Conservation (phyloP, 83 land plant genomes). For the Thuja plicata region DNA sequence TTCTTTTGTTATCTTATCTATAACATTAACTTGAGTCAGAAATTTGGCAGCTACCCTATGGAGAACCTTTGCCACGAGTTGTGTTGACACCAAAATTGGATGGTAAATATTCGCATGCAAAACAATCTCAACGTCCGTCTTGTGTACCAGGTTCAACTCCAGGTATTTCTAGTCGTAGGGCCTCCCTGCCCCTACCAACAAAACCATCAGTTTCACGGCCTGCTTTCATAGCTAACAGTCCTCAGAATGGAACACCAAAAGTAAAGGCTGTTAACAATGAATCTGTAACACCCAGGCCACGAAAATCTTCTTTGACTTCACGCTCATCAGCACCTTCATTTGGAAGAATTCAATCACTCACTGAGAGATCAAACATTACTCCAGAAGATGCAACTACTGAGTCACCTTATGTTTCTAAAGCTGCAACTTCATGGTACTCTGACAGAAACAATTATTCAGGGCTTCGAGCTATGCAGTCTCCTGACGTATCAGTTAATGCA, state of each 20-base stretch:
- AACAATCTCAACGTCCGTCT: constrained; percentile 11
- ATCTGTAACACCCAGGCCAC: constrained; percentile 7
- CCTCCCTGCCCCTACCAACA: constrained; percentile 52
- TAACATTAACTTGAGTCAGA: background rate
- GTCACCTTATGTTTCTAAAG: constrained; percentile 5
- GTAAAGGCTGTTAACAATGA: constrained; percentile 1
- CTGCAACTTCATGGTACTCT: background rate
- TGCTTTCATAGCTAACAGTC: background rate
- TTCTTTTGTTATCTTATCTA: background rate
- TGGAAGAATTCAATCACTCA: background rate
- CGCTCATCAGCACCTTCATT: constrained; percentile 9
- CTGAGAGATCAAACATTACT: background rate
- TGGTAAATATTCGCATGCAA: background rate
- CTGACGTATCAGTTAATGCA: constrained; percentile 76
- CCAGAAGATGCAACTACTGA: constrained; percentile 12
- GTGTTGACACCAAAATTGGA: background rate
- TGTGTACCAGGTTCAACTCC: constrained; percentile 18
- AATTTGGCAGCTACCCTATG: constrained; percentile 4
- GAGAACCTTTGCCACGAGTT: background rate
- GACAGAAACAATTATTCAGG: constrained; percentile 19
- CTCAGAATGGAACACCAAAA: constrained; percentile 5
- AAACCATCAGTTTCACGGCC: constrained; percentile 17
- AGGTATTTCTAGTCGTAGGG: constrained; percentile 43
- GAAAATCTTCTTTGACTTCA: constrained; percentile 10
- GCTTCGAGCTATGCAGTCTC: constrained; percentile 36